Evolutionary conservation across 768 basidiomycete genomes (phyloP).

Genomic region (Pleurotus citrinopileatus): DNA sequence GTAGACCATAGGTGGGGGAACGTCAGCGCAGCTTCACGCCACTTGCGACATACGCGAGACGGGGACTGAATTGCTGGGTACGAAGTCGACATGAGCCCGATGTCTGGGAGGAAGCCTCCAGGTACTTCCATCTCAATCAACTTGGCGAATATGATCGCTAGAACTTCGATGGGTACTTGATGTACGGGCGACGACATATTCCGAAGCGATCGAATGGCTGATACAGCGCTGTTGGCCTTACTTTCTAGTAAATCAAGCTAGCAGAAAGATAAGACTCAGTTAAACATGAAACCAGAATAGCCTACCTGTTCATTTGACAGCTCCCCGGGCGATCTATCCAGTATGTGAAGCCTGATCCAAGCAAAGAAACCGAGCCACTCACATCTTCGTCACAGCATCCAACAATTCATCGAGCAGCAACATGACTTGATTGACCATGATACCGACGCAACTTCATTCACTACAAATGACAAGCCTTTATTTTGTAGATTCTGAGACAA

Average conservation of each 20-base stretch:
- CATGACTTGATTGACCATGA: no score
- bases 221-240: slow-evolving; percentile 7
- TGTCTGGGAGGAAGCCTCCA: neutral
- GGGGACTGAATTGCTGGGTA: neutral
- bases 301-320: neutral
- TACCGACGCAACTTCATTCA: no score
- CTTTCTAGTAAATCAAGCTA: slow-evolving; percentile 2
- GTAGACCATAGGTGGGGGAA: slow-evolving; percentile 1
- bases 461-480: no score
- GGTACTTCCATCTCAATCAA: neutral
- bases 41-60: slow-evolving; percentile 5
- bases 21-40: slow-evolving; percentile 3
- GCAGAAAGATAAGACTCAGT: neutral
- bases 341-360: neutral
- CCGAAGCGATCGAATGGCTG: slow-evolving; percentile 3
- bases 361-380: no score
- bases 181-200: slow-evolving; percentile 7
- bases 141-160: neutral
- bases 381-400: neutral
- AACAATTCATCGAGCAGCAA: neutral
- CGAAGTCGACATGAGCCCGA: neutral
- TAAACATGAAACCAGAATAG: neutral
- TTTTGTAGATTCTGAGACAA: no score
- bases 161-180: slow-evolving; percentile 7
- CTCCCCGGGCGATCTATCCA: neutral